Evolutionary conservation across 1,284 basidiomycete genomes (phyloP), one percentile per base, ranked within the genome.

Genomic region (Leccinum pachyderme): DNA sequence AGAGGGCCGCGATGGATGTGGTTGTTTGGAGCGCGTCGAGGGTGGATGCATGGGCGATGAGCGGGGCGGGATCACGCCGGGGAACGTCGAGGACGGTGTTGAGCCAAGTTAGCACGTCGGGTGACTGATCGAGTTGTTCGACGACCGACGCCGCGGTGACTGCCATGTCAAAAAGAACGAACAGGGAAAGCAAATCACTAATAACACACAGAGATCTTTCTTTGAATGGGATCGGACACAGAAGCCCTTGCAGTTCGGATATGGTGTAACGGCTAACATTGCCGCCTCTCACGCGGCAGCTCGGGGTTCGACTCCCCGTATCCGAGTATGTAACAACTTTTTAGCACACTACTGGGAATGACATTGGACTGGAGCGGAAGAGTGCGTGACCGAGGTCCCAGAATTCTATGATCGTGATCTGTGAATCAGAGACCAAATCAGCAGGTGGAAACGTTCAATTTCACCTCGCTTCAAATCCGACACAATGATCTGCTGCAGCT

Each of bases 1-100:
- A 94, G 69, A 93, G 89, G 45, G 84, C 87, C 28, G 92, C 85
- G 35, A 94, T 81, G 56, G 95, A 91, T 24, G 96, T 80, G 15
- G 84, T 81, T 0, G 77, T 78, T 18, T 97, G 80, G 78, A 49
- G 65, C 54, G 58, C 57, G 32, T 72, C 68, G 7, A 72, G 56
- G 63, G 54, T 61, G 31, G 69, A 22, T 7, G 58, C 50, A 25
- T 60, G 59, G 41, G 49, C 50, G 41, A 55, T 51, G 25, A 68
- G 51, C 11, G 59, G 58, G 50, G 72, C 63, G 44, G 65, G 61
- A 6, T 71, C 66, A 45, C 71, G 73, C 41, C 70, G 73, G 44
- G 70, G 65, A 44, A 67, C 56, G 55, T 70, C 63, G 33, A 89
- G 76, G 11, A 78, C 73, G 59, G 81, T 76, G 68, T 89, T 88